Evolutionary conservation across 2,329 filamentous ascomycete species (phyloP), one percentile per base, ranked within the genome.

Genomic region (Trichoderma atrobrunneum): DNA sequence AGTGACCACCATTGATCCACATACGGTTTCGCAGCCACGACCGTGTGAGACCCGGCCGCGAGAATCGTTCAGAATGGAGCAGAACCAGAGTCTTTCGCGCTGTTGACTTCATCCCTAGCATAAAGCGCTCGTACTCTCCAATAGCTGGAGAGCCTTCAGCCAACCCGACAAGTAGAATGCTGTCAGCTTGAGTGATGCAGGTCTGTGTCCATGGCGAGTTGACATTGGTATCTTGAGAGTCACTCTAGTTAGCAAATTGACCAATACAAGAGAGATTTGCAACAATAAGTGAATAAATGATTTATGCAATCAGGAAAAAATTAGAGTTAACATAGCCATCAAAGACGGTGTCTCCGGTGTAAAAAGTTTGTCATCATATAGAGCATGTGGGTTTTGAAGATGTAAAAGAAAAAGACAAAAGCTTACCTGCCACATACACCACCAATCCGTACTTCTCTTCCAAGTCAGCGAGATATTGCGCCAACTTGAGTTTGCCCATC

Each of bases 151-250:
- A 97, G 0, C 92, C 92, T 79, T 98, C 96, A 1, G 95, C 96
- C 16, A 98, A 84, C 1, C 94, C 96, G 32, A 99, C 94, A 10
- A 99, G 86, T 8, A 99, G 86, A 74, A 99, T 98, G 76, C 95
- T 98, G 81, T 99, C 96, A 2, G 96, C 96, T 81, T 99, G 96
- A 18, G 92, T 92, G 75, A 99, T 98, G 80, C 97, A 99, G 0
- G 96, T 98, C 78, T 98, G 94, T 0, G 97, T 99, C 96, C 96
- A 99, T 0, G 95, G 95, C 2, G 97, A 94, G 77, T 97, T 98
- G 77, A 98, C 96, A 73, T 91, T 97, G 5, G 97, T 99, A 81
- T 99, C 96, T 91, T 36, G 43, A 28, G 10, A 24, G 24, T 34
- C n/a, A 68, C n/a, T 60, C n/a, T 71, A 72, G 74, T 82, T 78